A percentile compares a stretch with the other conserved stretches of the same genome.
Evolutionary conservation across 2,329 filamentous ascomycete genomes (phyloP).

Genomic region (Colletotrichum noveboracense): DNA sequence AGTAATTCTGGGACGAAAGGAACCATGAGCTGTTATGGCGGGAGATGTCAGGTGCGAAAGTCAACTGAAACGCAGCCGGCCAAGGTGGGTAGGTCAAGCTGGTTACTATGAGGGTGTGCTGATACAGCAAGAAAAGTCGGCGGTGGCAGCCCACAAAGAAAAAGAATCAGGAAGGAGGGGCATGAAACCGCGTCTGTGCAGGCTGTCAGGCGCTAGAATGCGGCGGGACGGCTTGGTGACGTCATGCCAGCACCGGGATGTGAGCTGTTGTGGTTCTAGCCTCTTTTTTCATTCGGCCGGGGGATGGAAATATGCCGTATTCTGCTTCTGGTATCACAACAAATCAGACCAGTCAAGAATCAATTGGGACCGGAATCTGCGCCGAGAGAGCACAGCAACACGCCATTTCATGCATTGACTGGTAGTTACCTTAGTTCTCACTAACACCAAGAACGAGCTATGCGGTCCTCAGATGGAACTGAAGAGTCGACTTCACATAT

Average conservation of each 20-base stretch:
- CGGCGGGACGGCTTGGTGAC: not conserved
- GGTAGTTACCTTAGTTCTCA: not conserved
- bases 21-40: too few species aligned
- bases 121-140: too few species aligned
- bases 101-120: too few species aligned
- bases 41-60: too few species aligned
- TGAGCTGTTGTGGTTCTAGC: conserved; percentile 9
- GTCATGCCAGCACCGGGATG: conserved; percentile 4
- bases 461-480: not conserved
- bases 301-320: not conserved
- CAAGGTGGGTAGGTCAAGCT: too few species aligned
- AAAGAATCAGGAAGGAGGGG: not conserved
- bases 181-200: conserved; percentile 14
- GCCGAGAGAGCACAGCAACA: not conserved
- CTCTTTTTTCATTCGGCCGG: not conserved
- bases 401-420: not conserved
- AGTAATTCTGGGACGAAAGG: too few species aligned
- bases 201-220: not conserved
- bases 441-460: not conserved
- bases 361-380: not conserved
- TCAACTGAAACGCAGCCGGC: too few species aligned
- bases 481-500: not conserved
- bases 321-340: not conserved
- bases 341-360: not conserved
- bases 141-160: too few species aligned